Percentiles rank a stretch among this genome's conserved stretches.
Conservation (phyloP, 2,329 filamentous ascomycete genomes). For the Chaetomium olivaceum region DNA sequence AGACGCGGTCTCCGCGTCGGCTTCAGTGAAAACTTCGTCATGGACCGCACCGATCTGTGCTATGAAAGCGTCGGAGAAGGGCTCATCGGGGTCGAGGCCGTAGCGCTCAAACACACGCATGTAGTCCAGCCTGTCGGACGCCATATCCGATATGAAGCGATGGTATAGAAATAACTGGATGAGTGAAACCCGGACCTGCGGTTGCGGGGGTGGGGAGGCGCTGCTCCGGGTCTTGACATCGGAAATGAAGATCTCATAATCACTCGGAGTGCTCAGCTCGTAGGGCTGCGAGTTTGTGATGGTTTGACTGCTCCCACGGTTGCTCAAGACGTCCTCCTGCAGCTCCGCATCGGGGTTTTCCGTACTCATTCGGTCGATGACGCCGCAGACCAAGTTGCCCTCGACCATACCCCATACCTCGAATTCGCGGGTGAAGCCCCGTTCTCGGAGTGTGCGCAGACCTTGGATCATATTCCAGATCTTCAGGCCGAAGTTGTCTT, state of each 20-base stretch:
- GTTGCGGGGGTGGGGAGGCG: slow-evolving; percentile 62
- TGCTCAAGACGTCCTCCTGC: slow-evolving; percentile 58
- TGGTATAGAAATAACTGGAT: slow-evolving; percentile 92
- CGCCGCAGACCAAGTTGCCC: slow-evolving; percentile 79
- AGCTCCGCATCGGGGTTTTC: slow-evolving; percentile 71
- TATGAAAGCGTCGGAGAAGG: slow-evolving; percentile 79
- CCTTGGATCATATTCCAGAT: slow-evolving; percentile 94
- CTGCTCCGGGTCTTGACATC: slow-evolving; percentile 84
- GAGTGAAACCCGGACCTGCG: slow-evolving; percentile 70
- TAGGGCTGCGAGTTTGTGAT: slow-evolving; percentile 34
- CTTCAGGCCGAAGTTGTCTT: slow-evolving; percentile 78
- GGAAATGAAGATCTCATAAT: slow-evolving; percentile 64
- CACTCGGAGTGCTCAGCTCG: slow-evolving; percentile 20
- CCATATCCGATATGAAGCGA: slow-evolving; percentile 75
- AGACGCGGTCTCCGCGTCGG: slow-evolving; percentile 15
- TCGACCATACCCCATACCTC: slow-evolving; percentile 85
- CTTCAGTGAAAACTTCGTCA: slow-evolving; percentile 62
- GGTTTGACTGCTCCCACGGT: slow-evolving; percentile 38
- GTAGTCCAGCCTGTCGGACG: slow-evolving; percentile 69
- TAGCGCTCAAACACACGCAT: slow-evolving; percentile 70
- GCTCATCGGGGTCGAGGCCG: slow-evolving; percentile 60
- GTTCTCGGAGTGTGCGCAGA: slow-evolving; percentile 69
- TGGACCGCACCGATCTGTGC: slow-evolving; percentile 70
- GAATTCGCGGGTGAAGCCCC: slow-evolving; percentile 71
- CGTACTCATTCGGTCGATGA: slow-evolving; percentile 85